Evolutionary conservation across 2,329 filamentous ascomycete species (phyloP), one percentile per base, ranked within the genome.

Genomic region (Colletotrichum lini): DNA sequence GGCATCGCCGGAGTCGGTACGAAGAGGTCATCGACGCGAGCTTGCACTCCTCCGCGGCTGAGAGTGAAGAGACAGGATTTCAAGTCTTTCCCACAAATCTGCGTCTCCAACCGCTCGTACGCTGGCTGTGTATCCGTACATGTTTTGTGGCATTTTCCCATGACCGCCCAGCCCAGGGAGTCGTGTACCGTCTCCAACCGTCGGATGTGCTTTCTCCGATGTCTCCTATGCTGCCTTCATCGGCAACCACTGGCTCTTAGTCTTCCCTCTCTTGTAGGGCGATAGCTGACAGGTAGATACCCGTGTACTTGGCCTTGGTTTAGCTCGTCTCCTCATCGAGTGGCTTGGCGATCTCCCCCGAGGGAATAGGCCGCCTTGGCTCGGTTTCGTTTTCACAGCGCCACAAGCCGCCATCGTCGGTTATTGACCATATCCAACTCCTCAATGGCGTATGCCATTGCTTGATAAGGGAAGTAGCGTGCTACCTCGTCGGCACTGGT

Each of bases 111-210:
- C 42, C 18, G 10, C 23, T 52, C 21, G 45, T n/a, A 15, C 26
- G 26, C 42, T 35, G 30, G 30, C 30, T 35, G 8, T 35, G 1
- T 35, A 35, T 10, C 30, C 44, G n/a, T 9, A n/a, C 30, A 18
- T 23, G 23, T 38, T 26, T 26, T 47, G 44, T 52, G 44, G 38
- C 4, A 38, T 18, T 53, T n/a, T 13, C 38, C 23, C 21, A 42
- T 52, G 56, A 58, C 57, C 67, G 57, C 44, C 52, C 38, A 49
- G 57, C 44, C 52, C 38, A 49, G 30, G 30, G 42, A 68, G 57
- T 49, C 68, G 8, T 68, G 65, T 57, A 68, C 61, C 57, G 52
- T 50, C 18, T 12, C 16, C 42, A 62, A 42, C 40, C 42, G 44
- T 26, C 56, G 15, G 30, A 16, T 10, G 35, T 38, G 26, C 64